Evolutionary conservation across 148 eudicot species (phyloP).

Genomic region (Suaeda aralocaspica): DNA sequence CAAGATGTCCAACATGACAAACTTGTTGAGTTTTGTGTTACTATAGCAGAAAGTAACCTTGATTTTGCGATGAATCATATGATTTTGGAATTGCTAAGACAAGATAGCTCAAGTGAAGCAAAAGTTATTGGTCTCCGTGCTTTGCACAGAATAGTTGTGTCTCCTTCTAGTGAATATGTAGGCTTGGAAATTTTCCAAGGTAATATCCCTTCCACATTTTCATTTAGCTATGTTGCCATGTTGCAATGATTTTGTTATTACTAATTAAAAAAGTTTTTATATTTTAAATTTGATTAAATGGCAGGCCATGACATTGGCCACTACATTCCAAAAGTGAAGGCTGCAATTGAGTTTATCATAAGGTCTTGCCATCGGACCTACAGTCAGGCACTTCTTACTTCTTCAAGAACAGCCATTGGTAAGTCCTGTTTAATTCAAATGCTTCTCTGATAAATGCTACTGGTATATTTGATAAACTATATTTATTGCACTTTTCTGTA

Average conservation of each 20-base stretch:
- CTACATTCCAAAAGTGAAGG: slow-evolving; percentile 96
- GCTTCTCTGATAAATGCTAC: background rate
- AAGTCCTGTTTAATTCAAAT: slow-evolving; percentile 11
- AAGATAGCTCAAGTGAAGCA: slow-evolving; percentile 97
- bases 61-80: slow-evolving; percentile 95
- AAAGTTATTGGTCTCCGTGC: slow-evolving; percentile 99
- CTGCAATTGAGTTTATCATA: slow-evolving; percentile 87
- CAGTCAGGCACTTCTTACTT: slow-evolving; percentile 94
- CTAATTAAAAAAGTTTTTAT: background rate
- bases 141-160: slow-evolving; percentile 90
- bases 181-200: slow-evolving; percentile 98
- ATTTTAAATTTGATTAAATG: slow-evolving; percentile 29
- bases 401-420: slow-evolving; percentile 87
- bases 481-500: background rate
- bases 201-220: slow-evolving; percentile 16
- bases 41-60: slow-evolving; percentile 93
- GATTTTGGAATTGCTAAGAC: slow-evolving; percentile 87
- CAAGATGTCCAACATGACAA: slow-evolving; percentile 99
- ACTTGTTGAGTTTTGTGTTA: slow-evolving; percentile 94
- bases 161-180: slow-evolving; percentile 77
- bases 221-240: background rate
- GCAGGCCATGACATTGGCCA: slow-evolving; percentile 90
- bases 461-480: background rate
- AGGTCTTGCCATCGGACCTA: slow-evolving; percentile 89
- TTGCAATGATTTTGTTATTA: too few relatives aligned